These are phyloP conservation scores for Sequoia sempervirens DNA, from an alignment of 75 land plant genomes.

Conservation along the genomic window DNA sequence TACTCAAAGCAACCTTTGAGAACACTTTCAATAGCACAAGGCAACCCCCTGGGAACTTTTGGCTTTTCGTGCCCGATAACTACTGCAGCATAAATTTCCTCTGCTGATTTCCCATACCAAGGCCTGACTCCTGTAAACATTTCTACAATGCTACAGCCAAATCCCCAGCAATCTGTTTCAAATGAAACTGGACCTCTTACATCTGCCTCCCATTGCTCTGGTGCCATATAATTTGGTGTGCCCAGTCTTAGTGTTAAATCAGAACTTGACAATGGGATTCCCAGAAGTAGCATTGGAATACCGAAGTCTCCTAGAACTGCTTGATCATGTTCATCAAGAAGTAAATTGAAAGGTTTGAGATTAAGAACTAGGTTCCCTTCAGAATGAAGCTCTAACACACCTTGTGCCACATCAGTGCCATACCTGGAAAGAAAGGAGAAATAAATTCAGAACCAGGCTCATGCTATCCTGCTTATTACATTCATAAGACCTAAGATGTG, in stretches of 20 bases:
- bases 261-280: conserved; percentile 37
- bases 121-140: conserved; percentile 84
- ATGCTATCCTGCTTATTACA: neutral
- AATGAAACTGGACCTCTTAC: conserved; percentile 82
- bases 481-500: neutral
- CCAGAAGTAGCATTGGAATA: conserved; percentile 66
- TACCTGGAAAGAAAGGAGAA: conserved; percentile 43
- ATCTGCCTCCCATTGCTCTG: conserved; percentile 93
- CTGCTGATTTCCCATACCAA: conserved; percentile 59
- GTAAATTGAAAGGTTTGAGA: conserved; percentile 85
- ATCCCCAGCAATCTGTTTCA: conserved; percentile 96
- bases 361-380: conserved; percentile 79
- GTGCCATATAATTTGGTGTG: conserved; percentile 97
- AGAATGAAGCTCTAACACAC: conserved; percentile 73
- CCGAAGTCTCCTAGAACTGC: conserved; percentile 86
- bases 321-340: conserved; percentile 67
- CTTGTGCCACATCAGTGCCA: conserved; percentile 70
- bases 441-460: neutral
- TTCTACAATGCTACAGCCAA: conserved; percentile 86
- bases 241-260: conserved; percentile 67
- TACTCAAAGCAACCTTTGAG: conserved; percentile 83
- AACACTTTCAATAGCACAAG: conserved; percentile 62
- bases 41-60: conserved; percentile 72
- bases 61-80: conserved; percentile 77
- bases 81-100: conserved; percentile 74